Evolutionary conservation across 352 stramenopile genomes (phyloP), one percentile per base, ranked within the genome.

Genomic region (Phytophthora pluvialis): DNA sequence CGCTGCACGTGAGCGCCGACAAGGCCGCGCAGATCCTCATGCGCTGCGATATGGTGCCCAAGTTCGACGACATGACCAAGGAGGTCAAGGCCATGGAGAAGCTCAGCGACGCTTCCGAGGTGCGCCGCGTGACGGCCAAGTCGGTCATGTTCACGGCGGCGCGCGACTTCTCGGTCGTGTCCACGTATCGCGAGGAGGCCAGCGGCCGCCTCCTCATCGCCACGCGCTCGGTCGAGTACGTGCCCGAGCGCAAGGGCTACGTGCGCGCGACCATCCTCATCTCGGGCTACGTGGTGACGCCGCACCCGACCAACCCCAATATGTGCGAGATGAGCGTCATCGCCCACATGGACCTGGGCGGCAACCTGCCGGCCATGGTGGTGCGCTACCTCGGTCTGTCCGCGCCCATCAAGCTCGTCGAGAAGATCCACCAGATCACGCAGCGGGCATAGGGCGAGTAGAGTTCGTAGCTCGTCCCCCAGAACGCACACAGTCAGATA

Each of bases 51-150:
- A 86, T 86, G 72, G 82, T 90, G 15, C 83, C 83, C 9, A 88
- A 86, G 64, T 90, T 88, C 48, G 86, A 94, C 45, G 85, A 93
- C 28, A 90, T 93, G 80, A 94, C 83, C 15, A 88, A 88, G 70
- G 78, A 91, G 35, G 79, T 90, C 3, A 75, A 73, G 40, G 18
- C 77, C 3, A 45, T 94, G 36, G 80, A 94, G 63, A 83, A 82
- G 54, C 73, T 90, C 18, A 88, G 70, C 48, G 79, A 86, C 15
- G 68, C 64, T 25, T 93, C 83, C 0, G 81, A 94, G 43, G 70
- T 91, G 28, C 81, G 86, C 25, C 72, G 79, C 25, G 83, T 81
- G 32, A 81, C 73, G 2, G 84, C 73, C 46, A 89, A 89, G 60
- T 76, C 77, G 15, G 76, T 94, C 32, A 92, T 94, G 81, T 89